phyloP scores from a whole-genome alignment of 1,139 yeast species.

The Meyerozyma guilliermondii region DNA sequence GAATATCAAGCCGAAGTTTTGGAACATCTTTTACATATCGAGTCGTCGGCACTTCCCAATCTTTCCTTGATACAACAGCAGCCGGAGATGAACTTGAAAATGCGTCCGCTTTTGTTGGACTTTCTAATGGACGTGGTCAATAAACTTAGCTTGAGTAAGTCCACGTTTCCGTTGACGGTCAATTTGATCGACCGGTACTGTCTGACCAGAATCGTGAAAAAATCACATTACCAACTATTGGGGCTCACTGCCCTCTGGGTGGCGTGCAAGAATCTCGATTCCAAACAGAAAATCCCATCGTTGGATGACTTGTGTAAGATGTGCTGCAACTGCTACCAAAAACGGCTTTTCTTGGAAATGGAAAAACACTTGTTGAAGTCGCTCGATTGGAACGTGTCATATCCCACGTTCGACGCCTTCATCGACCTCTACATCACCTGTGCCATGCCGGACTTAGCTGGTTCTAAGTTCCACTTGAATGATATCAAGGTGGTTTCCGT shows the following conservation, averaged over 20 bases:
- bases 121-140: conserved; percentile 51
- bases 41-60: conserved; percentile 30
- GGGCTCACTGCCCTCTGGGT: conserved; percentile 75
- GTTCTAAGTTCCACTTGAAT: conserved; percentile 25
- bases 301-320: conserved; percentile 51
- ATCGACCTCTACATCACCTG: conserved; percentile 42
- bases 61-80: conserved; percentile 43
- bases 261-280: conserved; percentile 65
- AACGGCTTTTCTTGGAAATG: conserved; percentile 58
- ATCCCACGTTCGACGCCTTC: conserved; percentile 59
- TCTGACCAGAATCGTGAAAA: conserved; percentile 44
- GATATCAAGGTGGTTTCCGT: conserved; percentile 53
- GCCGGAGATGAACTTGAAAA: conserved; percentile 45
- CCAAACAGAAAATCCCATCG: conserved; percentile 61
- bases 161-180: conserved; percentile 52
- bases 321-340: conserved; percentile 61
- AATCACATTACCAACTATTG: conserved; percentile 58
- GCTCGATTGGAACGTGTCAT: conserved; percentile 50
- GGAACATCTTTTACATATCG: conserved; percentile 32
- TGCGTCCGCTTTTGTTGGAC: conserved; percentile 48
- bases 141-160: conserved; percentile 42
- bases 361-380: conserved; percentile 62
- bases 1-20: conserved; percentile 42
- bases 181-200: conserved; percentile 51
- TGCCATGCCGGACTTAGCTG: conserved; percentile 19